Evolutionary conservation across 2,329 filamentous ascomycete species (phyloP), one percentile per base, ranked within the genome.

Genomic region (Phoma sp.): DNA sequence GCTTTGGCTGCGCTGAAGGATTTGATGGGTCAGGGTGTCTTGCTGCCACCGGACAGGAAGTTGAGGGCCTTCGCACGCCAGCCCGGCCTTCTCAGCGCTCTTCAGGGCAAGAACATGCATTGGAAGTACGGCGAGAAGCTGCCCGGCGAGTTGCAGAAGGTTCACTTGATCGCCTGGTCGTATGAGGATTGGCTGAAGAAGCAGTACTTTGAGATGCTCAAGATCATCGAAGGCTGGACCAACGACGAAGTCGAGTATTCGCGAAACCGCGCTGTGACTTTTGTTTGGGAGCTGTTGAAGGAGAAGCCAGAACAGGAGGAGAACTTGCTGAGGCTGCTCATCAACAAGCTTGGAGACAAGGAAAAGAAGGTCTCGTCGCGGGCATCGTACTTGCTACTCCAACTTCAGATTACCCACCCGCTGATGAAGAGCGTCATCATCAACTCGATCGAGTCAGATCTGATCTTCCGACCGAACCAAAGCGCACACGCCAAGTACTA

Each of bases 221-320:
- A 96, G 75, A 85, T 96, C 39, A 82, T 99, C 13, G 95, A 99
- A 74, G 83, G 86, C 10, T 97, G 95, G 91, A 96, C 91, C 73
- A 91, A 89, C 50, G 95, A 99, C 66, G 95, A 98, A 77, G 90
- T 99, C 48, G 91, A 96, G 70, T 98, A 93, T 75, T 92, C 96
- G 36, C 88, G 96, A 57, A 89, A 88, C 43, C 87, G 91, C 61
- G 90, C 93, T 3, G 83, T 99, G 39, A 95, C 92, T 62, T 96
- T 96, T 67, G 89, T 98, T 33, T 98, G 88, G 71, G 92, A 93
- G 59, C 80, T 99, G 35, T 79, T 99, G 57, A 95, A 91, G 73
- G 93, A 96, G 73, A 99, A 96, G 77, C 93, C 95, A 0, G 95
- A 99, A 75, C 95, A 99, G 71, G 95, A 99, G 75, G 89, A 93